Conservation (phyloP, 1,139 yeast species). For the Diutina neorugosa region DNA sequence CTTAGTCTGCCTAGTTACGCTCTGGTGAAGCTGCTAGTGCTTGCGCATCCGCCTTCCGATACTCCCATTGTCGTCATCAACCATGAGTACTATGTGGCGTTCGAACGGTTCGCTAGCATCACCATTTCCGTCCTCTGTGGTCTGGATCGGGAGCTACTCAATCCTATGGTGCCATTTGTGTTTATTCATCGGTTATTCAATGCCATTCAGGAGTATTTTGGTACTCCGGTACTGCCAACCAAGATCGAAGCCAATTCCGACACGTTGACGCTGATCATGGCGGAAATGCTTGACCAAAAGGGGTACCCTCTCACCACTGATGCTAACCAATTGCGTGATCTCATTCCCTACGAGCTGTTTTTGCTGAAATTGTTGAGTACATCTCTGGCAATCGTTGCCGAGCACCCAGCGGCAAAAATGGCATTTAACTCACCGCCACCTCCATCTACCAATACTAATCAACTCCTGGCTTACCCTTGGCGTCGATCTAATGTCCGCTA, state of each 20-base stretch:
- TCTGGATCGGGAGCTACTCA: constrained; percentile 9
- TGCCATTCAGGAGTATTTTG: constrained; percentile 47
- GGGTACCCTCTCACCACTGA: constrained; percentile 69
- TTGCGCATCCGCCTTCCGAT: constrained; percentile 4
- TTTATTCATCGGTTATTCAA: constrained; percentile 41
- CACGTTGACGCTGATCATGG: constrained; percentile 41
- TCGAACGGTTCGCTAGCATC: constrained; percentile 14
- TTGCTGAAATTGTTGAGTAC: constrained; percentile 18
- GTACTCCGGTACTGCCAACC: constrained; percentile 40
- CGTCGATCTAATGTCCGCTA: constrained; percentile 52
- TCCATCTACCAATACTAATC: neutral
- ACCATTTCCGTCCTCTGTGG: constrained; percentile 18
- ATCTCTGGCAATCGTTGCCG: neutral
- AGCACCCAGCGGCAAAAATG: neutral
- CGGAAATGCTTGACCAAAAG: constrained; percentile 58
- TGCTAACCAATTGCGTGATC: constrained; percentile 53
- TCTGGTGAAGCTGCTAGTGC: neutral
- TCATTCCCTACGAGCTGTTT: constrained; percentile 49
- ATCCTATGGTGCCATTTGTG: constrained; percentile 44
- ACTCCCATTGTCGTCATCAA: constrained; percentile 18
- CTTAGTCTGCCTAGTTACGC: neutral
- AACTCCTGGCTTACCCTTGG: constrained; percentile 48
- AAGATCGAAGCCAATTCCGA: constrained; percentile 58
- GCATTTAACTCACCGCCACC: neutral
- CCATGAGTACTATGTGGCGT: constrained; percentile 17